Base-by-base conservation (phyloP, 192 early-diverging fungal genomes). In the Entrophospora sp. region DNA sequence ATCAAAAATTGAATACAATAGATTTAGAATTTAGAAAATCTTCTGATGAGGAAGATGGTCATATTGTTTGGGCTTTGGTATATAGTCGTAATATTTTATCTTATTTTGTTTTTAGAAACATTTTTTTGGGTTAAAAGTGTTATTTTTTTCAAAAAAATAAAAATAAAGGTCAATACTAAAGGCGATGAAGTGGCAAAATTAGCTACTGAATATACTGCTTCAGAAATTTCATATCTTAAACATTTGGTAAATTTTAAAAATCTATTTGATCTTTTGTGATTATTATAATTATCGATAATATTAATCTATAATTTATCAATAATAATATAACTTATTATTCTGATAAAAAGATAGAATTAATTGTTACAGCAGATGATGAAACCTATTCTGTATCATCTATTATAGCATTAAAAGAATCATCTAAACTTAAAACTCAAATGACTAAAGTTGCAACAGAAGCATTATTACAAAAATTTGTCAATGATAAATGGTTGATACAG, bases 221-320 rank as follows among this genome's bases (percentile, higher is more conserved):
- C 52, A 35, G 84, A 87, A 60, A 74, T 87, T 30, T 71, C 73
- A n/a, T 87, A 81, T 66, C 80, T 87, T 59, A 81, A 81, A 55
- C 76, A 70, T 36, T 31, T 90, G 67, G 83, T 89, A 80, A 62
- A n/a, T n/a, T n/a, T n/a, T n/a, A n/a, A 53, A 35, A 24, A 56
- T 32, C 20, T 45, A 27, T 45, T 45, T 31, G 30, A 31, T 28
- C n/a, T 30, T 18, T 36, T 30, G 14, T 20, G 22, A 40, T 51
- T 31, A 40, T 4, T 2, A 12, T 8, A 8, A 34, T 22, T 42
- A 2, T 8, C 13, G 2, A 36, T 9, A 38, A 30, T 31, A 25
- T 3, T 5, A 16, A 35, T 18, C 24, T 2, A 8, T 35, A 22
- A 4, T 7, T 18, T 38, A 18, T 16, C 64, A 5, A 20, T 36